Base-by-base conservation (phyloP, 352 stramenopile species). In the Pythium aristosporum region DNA sequence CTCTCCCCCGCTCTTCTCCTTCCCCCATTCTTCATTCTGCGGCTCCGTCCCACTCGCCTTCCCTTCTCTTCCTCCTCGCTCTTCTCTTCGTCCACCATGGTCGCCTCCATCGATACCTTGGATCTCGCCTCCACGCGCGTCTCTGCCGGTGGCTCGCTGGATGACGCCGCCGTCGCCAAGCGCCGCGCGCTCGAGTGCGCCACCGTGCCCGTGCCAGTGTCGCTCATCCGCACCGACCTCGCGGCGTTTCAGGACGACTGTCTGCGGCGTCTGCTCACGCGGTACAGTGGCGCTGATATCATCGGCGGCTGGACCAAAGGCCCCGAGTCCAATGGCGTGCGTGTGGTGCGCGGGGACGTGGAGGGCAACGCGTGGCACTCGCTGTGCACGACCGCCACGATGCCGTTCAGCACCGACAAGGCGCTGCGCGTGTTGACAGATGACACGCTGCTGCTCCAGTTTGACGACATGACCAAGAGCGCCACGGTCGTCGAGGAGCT, bases 401-500 rank as follows among this genome's bases (percentile, higher is more conserved):
- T 94, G n/a, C 57, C 76, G 47, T 81, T 89, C 43, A 84, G 73
- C 51, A 75, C 76, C n/a, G 69, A 75, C 16, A 79, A 85, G 54
- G 80, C 80, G 12, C 77, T 77, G 16, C 44, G 65, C 18, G 72
- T 89, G 36, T 72, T 94, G 32, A 76, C 79, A 52, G 57, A 72
- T 25, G 62, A 69, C 30, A 69, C 88, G 32, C 83, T 85, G 71
- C 74, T 88, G 20, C 82, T 80, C 12, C 83, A 84, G 57, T 89
- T 83, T 37, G 85, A 94, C 52, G 84, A 92, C 20, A 89, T 92
- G 79, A 92, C 80, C 12, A 86, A 85, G 67, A 75, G 89, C 30
- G 78, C 88, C 4, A 72, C 71, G 42, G 21, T 76, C 5, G 46
- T 94, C 39, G 79, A 94, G 61, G 80, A 79, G 53, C 70, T 91